These are phyloP conservation scores for Pseudoturritis turrita DNA, from an alignment of 345 rosid genomes.

Conservation along the genomic window DNA sequence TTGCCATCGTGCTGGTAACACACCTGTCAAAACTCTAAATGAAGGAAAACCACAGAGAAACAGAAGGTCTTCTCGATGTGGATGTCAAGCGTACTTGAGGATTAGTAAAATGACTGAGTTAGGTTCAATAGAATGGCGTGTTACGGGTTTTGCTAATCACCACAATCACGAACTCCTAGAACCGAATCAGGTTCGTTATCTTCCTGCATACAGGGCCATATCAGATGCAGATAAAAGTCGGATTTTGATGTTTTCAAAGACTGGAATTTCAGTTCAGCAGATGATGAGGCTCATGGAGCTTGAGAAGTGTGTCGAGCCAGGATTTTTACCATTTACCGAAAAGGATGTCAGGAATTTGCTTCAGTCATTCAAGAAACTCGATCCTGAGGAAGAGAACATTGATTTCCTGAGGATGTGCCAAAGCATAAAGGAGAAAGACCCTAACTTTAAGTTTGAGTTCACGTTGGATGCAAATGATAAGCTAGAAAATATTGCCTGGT, in stretches of 20 bases:
- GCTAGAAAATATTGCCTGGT: constrained; percentile 90
- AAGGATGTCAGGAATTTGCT: constrained; percentile 96
- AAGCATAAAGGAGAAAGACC: constrained; percentile 88
- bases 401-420: constrained; percentile 89
- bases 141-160: constrained; percentile 83
- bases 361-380: constrained; percentile 79
- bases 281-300: constrained; percentile 99
- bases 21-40: constrained; percentile 67
- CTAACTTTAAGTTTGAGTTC: constrained; percentile 82
- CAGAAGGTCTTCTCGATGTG: constrained; percentile 85
- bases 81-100: constrained; percentile 88
- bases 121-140: constrained; percentile 87
- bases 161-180: constrained; percentile 91
- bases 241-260: constrained; percentile 94
- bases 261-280: constrained; percentile 95
- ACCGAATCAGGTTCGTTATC: constrained; percentile 90
- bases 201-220: constrained; percentile 92
- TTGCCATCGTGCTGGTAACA: constrained; percentile 96
- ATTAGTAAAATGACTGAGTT: constrained; percentile 72
- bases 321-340: constrained; percentile 89
- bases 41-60: constrained; percentile 86
- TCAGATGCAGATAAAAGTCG: constrained; percentile 88
- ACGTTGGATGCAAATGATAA: constrained; percentile 56
- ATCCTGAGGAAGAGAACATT: constrained; percentile 82
- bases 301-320: constrained; percentile 95